Evolutionary conservation across 2,329 filamentous ascomycete species (phyloP), one percentile per base, ranked within the genome.

Genomic region (Penicillium sp.): DNA sequence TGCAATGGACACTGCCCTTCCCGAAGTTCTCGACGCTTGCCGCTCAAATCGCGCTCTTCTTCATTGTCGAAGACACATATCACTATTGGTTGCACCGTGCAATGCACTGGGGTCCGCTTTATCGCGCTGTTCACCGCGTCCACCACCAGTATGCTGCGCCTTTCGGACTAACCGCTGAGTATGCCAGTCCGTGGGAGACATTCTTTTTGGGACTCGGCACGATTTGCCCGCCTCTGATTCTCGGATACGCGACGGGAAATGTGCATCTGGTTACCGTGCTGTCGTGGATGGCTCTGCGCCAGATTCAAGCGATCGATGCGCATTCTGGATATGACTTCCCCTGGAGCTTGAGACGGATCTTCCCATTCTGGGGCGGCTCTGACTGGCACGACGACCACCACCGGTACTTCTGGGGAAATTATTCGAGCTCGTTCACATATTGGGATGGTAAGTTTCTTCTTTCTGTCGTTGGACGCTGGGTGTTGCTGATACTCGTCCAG

Each of bases 241-340:
- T 91, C 86, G 91, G 90, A 68, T 86, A 86, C 55, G 67, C 96
- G 73, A 96, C 92, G 41, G 87, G 88, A 69, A 88, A 98, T 67
- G 85, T 98, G 35, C 94, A 98, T 81, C 90, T 98, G 65, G 75
- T 97, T 77, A 98, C 94, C 72, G 97, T 98, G 91, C 96, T 97
- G 82, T 75, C 89, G 66, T 98, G 93, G 93, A 97, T 97, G 73
- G 83, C 91, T 56, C 84, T 92, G 69, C 92, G 94, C 69, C 85
- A 97, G 29, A 93, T 96, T 86, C 94, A 98, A 83, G 94, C 94
- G 73, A 95, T 98, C 78, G 94, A 98, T 77, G 91, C 94, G 44
- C 94, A 98, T 83, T 94, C 90, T 71, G 94, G 94, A 66, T 98
- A 97, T 80, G 94, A 98, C 76, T 97, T 98, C 82, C 94, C 94